Evolutionary conservation across 495 filamentous ascomycete species (phyloP).

Genomic region (Neurospora sp.): DNA sequence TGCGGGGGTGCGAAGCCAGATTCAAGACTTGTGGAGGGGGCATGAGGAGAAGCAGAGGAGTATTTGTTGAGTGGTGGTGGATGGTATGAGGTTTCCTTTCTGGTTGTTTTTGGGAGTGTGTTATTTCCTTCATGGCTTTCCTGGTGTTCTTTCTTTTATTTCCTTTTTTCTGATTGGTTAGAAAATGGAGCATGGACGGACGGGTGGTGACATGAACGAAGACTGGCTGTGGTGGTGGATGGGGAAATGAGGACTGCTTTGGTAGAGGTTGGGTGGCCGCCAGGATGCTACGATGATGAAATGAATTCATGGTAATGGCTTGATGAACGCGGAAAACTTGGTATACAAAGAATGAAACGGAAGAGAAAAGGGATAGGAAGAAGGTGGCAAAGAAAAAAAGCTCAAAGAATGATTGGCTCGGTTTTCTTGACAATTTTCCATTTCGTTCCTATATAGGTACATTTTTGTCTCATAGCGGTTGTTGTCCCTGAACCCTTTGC

Average conservation of each 20-base stretch:
- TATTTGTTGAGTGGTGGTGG: neutral
- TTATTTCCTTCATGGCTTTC: neutral
- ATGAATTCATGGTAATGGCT: neutral
- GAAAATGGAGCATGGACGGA: neutral
- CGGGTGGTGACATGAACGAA: neutral
- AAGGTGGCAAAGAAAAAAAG: neutral
- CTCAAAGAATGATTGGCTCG: neutral
- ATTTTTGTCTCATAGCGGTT: neutral
- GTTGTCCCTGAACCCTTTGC: rapidly evolving
- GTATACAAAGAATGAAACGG: neutral
- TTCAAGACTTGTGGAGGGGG: slow-evolving; percentile 43
- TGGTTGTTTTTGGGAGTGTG: neutral
- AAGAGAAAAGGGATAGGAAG: neutral
- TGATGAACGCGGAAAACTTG: neutral
- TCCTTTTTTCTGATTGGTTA: neutral
- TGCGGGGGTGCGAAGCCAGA: slow-evolving; percentile 53
- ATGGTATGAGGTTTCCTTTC: neutral
- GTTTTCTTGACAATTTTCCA: neutral
- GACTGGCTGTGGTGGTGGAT: neutral
- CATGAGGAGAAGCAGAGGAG: slow-evolving; percentile 31
- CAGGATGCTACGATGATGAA: neutral
- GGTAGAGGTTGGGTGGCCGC: neutral
- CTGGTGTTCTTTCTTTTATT: neutral
- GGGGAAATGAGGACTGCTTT: neutral
- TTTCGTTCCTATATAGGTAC: neutral